phyloP scores from a whole-genome alignment of 768 basidiomycete species.

The Paxillus rubicundulus region DNA sequence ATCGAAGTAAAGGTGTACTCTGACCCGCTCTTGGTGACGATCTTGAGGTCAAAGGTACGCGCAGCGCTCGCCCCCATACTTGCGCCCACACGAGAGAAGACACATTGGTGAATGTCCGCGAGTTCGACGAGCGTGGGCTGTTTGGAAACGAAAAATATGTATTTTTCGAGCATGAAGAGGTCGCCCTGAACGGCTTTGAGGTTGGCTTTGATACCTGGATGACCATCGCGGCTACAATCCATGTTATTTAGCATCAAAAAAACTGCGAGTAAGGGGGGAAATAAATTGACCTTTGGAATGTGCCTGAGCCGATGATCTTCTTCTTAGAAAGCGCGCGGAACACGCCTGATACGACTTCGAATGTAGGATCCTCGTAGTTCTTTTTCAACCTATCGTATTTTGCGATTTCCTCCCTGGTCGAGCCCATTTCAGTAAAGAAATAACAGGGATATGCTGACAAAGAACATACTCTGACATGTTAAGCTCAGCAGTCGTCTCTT shows the following conservation, averaged over 20 bases:
- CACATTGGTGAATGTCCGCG: slow-evolving; percentile 82
- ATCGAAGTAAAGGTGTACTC: slow-evolving; percentile 91
- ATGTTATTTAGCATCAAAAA: background rate
- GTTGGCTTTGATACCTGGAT: slow-evolving; percentile 96
- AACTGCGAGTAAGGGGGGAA: no score
- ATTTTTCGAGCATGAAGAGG: slow-evolving; percentile 97
- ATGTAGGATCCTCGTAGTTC: slow-evolving; percentile 93
- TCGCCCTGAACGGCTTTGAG: slow-evolving; percentile 96
- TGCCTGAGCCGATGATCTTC: slow-evolving; percentile 86
- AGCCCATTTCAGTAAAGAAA: background rate
- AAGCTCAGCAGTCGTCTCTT: slow-evolving; percentile 93
- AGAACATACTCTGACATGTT: slow-evolving; percentile 83
- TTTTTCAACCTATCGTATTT: slow-evolving; percentile 85
- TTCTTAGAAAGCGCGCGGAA: slow-evolving; percentile 89
- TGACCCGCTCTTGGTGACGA: slow-evolving; percentile 79
- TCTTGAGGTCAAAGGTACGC: slow-evolving; percentile 91
- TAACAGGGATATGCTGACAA: background rate
- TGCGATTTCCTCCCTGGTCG: slow-evolving; percentile 64
- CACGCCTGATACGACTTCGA: slow-evolving; percentile 90
- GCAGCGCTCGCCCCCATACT: slow-evolving; percentile 79
- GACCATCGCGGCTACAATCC: slow-evolving; percentile 69
- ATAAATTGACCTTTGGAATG: slow-evolving; percentile 70
- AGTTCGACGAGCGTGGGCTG: slow-evolving; percentile 89
- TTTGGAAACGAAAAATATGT: slow-evolving; percentile 96
- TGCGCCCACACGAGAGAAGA: slow-evolving; percentile 91